Evolutionary conservation across 257 asterid species (phyloP).

Genomic region (Penstemon davidsonii): DNA sequence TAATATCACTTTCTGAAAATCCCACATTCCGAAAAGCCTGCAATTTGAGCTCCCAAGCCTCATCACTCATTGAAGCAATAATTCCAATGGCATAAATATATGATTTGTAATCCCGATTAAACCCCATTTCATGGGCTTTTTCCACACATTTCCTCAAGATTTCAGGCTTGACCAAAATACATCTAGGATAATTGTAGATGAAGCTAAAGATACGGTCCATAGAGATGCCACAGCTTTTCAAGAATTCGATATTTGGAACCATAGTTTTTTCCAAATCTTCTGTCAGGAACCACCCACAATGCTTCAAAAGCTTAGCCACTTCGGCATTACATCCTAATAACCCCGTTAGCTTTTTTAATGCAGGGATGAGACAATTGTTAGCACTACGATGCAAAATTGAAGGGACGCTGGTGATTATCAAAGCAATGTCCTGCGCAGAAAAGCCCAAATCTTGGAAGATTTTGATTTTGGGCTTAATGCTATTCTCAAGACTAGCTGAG

Average conservation of each 20-base stretch:
- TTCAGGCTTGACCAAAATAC: conserved; percentile 32
- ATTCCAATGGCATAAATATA: conserved; percentile 33
- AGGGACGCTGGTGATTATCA: conserved; percentile 32
- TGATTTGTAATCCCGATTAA: conserved; percentile 26
- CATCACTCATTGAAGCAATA: conserved; percentile 27
- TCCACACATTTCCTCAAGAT: conserved; percentile 26
- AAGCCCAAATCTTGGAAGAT: conserved; percentile 45
- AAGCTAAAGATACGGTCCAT: conserved; percentile 13
- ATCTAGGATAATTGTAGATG: conserved; percentile 29
- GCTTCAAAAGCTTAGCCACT: conserved; percentile 29
- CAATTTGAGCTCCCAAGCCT: not conserved
- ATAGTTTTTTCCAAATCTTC: conserved; percentile 33
- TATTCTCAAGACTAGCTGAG: conserved; percentile 29
- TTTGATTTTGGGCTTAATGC: conserved; percentile 15
- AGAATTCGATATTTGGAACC: conserved; percentile 36
- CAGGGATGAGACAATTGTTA: conserved; percentile 9
- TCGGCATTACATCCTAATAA: conserved; percentile 32
- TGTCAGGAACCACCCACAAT: conserved; percentile 27
- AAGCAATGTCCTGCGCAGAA: conserved; percentile 24
- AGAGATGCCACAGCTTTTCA: conserved; percentile 42
- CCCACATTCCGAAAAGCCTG: too few relatives aligned
- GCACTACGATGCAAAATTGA: conserved; percentile 29
- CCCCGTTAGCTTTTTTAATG: conserved; percentile 26
- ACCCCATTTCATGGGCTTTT: conserved; percentile 35
- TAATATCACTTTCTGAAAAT: too few relatives aligned